Evolutionary conservation across 1,284 basidiomycete genomes (phyloP).

Genomic region (Microbotryum lychnidis-dioicae): DNA sequence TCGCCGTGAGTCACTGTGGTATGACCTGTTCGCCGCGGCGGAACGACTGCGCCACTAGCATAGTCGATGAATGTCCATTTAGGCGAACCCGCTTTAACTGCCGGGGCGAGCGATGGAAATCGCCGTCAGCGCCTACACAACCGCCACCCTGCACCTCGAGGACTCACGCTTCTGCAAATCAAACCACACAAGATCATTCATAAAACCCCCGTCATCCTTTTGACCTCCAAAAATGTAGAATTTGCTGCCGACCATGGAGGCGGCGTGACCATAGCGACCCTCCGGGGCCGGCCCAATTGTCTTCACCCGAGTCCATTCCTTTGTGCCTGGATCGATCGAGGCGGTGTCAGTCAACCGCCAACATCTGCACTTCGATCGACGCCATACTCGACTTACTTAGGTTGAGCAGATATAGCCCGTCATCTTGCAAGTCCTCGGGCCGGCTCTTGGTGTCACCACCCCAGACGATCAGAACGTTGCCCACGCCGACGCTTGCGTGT

Average conservation of each 20-base stretch:
- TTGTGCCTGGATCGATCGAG: slow-evolving; percentile 52
- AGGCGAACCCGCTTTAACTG: slow-evolving; percentile 47
- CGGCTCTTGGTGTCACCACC: slow-evolving; percentile 85
- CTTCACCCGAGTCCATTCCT: slow-evolving; percentile 87
- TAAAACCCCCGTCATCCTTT: slow-evolving; percentile 70
- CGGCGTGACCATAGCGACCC: slow-evolving; percentile 92
- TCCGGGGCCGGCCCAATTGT: slow-evolving; percentile 63
- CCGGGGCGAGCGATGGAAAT: not conserved
- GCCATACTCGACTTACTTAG: slow-evolving; percentile 54
- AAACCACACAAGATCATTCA: slow-evolving; percentile 95
- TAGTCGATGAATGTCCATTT: slow-evolving; percentile 36
- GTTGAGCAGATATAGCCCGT: slow-evolving; percentile 91
- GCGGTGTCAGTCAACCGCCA: not conserved
- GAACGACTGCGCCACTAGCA: slow-evolving; percentile 65
- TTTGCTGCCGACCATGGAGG: slow-evolving; percentile 80
- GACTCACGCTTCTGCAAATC: slow-evolving; percentile 83
- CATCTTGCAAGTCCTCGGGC: slow-evolving; percentile 76
- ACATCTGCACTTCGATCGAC: slow-evolving; percentile 3
- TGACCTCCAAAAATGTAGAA: slow-evolving; percentile 97
- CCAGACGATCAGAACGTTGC: slow-evolving; percentile 95
- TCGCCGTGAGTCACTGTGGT: slow-evolving; percentile 78
- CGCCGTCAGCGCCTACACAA: not conserved
- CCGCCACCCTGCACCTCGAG: not conserved
- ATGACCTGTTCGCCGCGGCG: slow-evolving; percentile 87
- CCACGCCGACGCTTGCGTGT: slow-evolving; percentile 90